A percentile compares a stretch with the other conserved stretches of the same genome.
These are phyloP conservation scores for Talaromyces sp. DNA, from an alignment of 2,329 filamentous ascomycete species.

Conservation along the genomic window DNA sequence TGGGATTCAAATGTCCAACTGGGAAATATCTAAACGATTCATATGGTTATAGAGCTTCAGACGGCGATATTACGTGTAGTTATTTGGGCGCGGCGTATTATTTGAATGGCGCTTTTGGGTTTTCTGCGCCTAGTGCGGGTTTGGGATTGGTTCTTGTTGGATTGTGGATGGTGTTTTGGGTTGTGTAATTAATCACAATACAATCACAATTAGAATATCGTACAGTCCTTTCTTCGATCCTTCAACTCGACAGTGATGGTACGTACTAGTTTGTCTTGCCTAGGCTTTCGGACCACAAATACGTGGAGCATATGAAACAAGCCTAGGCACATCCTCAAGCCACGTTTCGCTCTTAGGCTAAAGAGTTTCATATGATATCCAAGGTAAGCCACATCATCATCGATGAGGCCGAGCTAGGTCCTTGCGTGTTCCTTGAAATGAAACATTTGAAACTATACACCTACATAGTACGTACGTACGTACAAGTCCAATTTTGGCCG, in stretches of 20 bases:
- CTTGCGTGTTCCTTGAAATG: not conserved
- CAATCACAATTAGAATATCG: not conserved
- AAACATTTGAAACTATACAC: not conserved
- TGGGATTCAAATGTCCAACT: slow-evolving; percentile 74
- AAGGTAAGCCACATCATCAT: not conserved
- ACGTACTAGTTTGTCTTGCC: not conserved
- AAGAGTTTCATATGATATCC: not conserved
- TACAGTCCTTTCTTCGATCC: not conserved
- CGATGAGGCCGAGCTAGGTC: not conserved
- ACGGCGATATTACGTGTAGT: slow-evolving; percentile 56
- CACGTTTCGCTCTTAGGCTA: not conserved
- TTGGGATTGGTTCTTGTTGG: slow-evolving; percentile 10
- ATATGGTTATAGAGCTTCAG: slow-evolving; percentile 48
- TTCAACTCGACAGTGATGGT: not conserved
- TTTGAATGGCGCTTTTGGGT: slow-evolving; percentile 31
- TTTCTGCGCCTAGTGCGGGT: not conserved
- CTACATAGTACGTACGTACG: not conserved
- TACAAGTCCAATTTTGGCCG: not conserved
- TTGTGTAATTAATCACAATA: not conserved
- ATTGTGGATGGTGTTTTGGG: slow-evolving; percentile 16
- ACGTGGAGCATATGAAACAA: slow-evolving; percentile 4
- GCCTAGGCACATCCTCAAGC: not conserved
- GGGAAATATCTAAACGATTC: slow-evolving; percentile 50
- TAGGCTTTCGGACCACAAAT: not conserved
- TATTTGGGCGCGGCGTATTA: slow-evolving; percentile 61